Conservation (phyloP, 495 filamentous ascomycete species). For the Penicillium samsonianum region DNA sequence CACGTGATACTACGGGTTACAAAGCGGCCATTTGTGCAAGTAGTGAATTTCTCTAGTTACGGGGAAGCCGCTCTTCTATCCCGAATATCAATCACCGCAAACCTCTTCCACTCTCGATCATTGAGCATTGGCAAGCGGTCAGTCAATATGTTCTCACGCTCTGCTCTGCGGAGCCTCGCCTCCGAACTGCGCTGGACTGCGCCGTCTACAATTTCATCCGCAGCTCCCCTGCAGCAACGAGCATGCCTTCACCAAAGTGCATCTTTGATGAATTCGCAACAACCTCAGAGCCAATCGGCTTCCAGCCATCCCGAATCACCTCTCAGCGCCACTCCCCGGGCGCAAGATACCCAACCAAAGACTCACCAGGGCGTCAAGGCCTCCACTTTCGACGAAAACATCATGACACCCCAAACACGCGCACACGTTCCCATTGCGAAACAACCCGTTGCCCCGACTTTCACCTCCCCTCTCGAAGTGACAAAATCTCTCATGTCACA, state of each 20-base stretch:
- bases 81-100: slow-evolving; percentile 13
- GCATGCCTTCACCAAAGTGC: slow-evolving; percentile 32
- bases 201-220: slow-evolving; percentile 36
- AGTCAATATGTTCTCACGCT: slow-evolving; percentile 45
- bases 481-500: slow-evolving; percentile 61
- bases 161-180: slow-evolving; percentile 37
- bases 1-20: slow-evolving; percentile 38
- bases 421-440: slow-evolving; percentile 33
- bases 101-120: slow-evolving; percentile 21
- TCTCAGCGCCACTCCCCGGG: slow-evolving; percentile 34
- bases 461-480: slow-evolving; percentile 45
- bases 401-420: slow-evolving; percentile 23
- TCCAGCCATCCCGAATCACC: slow-evolving; percentile 32
- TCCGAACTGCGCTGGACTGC: slow-evolving; percentile 40
- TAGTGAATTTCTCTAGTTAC: slow-evolving; percentile 37
- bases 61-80: slow-evolving; percentile 18
- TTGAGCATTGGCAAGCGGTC: slow-evolving; percentile 13
- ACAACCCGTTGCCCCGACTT: slow-evolving; percentile 39
- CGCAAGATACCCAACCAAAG: slow-evolving; percentile 25
- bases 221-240: slow-evolving; percentile 40
- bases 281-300: slow-evolving; percentile 22
- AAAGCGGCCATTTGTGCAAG: slow-evolving; percentile 29
- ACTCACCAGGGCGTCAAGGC: slow-evolving; percentile 12
- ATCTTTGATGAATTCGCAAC: slow-evolving; percentile 25
- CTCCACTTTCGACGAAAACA: slow-evolving; percentile 18